A percentile compares a stretch with the other conserved stretches of the same genome.
phyloP scores from a whole-genome alignment of 1,139 yeast genomes.

The Saccharomycopsis phalli region DNA sequence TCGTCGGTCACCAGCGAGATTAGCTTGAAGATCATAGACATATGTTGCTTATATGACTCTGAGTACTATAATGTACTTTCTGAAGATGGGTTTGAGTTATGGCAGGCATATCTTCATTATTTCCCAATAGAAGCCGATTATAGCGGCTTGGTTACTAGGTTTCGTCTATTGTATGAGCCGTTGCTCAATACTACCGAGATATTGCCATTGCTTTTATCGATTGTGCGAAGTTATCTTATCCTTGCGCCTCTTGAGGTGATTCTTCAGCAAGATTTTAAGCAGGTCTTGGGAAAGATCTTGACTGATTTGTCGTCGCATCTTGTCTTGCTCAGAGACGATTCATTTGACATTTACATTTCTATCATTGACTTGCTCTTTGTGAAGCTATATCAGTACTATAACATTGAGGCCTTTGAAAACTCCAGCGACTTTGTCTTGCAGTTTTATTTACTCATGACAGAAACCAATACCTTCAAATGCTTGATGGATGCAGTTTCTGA shows the following conservation, averaged over 20 bases:
- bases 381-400: conserved; percentile 23
- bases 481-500: conserved; percentile 41
- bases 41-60: conserved; percentile 56
- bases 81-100: conserved; percentile 85
- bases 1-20: conserved; percentile 54
- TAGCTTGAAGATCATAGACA: conserved; percentile 55
- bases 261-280: conserved; percentile 25
- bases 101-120: conserved; percentile 65
- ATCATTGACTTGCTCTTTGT: conserved; percentile 49
- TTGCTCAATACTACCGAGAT: conserved; percentile 65
- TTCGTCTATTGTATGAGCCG: conserved; percentile 38
- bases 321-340: conserved; percentile 60
- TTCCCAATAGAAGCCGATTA: conserved; percentile 20
- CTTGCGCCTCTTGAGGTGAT: conserved; percentile 35
- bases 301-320: conserved; percentile 48
- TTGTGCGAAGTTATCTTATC: conserved; percentile 64
- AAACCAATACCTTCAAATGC: conserved; percentile 40
- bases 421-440: conserved; percentile 15
- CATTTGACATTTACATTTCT: conserved; percentile 48
- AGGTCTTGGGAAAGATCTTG: conserved; percentile 36
- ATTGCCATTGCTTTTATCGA: conserved; percentile 55
- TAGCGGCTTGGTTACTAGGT: conserved; percentile 31
- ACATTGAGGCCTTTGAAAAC: conserved; percentile 22
- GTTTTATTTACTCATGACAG: conserved; percentile 33
- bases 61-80: conserved; percentile 54